Conservation (phyloP, 257 asterid species). For the Plantago major region DNA sequence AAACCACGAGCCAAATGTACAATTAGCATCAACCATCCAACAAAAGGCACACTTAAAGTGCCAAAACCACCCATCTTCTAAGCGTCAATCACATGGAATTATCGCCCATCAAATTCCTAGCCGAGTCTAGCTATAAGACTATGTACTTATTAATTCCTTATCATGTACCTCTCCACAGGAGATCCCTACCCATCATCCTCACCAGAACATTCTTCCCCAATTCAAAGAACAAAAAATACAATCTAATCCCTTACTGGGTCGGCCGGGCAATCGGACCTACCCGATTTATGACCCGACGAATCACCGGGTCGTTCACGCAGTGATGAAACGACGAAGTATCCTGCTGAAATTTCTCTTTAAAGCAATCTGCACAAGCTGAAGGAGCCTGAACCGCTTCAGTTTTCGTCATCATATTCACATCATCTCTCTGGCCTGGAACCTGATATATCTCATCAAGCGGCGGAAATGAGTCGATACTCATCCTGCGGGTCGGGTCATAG, state of each 20-base stretch:
- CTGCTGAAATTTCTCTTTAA: slow-evolving; percentile 23
- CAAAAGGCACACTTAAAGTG: too few relatives aligned
- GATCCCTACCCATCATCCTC: too few relatives aligned
- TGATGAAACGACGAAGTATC: slow-evolving; percentile 49
- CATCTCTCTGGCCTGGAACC: slow-evolving; percentile 10
- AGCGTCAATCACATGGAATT: too few relatives aligned
- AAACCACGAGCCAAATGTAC: too few relatives aligned
- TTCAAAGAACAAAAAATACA: neutral
- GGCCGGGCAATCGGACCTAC: slow-evolving; percentile 61
- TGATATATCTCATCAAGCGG: neutral
- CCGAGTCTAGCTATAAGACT: too few relatives aligned
- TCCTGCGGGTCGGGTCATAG: slow-evolving; percentile 16
- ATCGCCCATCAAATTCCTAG: too few relatives aligned
- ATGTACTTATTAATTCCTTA: too few relatives aligned
- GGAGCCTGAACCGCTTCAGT: slow-evolving; percentile 10
- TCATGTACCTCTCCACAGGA: too few relatives aligned
- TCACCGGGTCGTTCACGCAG: slow-evolving; percentile 58
- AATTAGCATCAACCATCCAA: too few relatives aligned
- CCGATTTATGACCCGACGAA: slow-evolving; percentile 28
- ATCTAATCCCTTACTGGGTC: neutral
- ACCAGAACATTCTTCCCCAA: neutral
- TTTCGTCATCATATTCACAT: slow-evolving; percentile 31
- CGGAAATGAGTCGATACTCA: neutral
- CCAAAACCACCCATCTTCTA: too few relatives aligned
- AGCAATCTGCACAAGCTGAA: slow-evolving; percentile 43